Base-by-base conservation (phyloP, 1,284 basidiomycete species). In the Wallemia ichthyophaga region DNA sequence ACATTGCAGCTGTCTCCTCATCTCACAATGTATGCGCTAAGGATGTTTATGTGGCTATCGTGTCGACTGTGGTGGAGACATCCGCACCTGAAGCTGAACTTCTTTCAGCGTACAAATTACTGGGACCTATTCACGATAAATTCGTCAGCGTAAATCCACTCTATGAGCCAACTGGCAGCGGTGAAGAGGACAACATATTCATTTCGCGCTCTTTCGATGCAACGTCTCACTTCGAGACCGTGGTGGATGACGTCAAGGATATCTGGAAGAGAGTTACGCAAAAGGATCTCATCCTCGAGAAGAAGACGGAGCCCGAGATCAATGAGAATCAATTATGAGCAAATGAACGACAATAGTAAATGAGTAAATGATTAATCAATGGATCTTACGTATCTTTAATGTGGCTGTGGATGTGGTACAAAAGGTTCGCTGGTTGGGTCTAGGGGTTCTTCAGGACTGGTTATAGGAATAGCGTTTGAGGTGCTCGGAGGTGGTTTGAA, bases 151-250 rank as follows among this genome's bases (percentile, higher is more conserved):
- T 96, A 64, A 78, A 81, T 13, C 81, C 89, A 27, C 71, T 95
- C 58, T 96, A 92, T 73, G 84, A 82, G 58, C 91, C 94, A 7
- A 86, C 88, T 9, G 76, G 84, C 31, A 73, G 77, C 56, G 94
- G 94, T 60, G 69, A 69, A 60, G 75, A 77, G 56, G 85, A 91
- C 73, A 83, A 87, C 67, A 85, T 98, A 69, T 98, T 86, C 74
- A 82, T 98, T 73, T 96, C 94, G 61, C 85, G 84, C 61, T 95
- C 89, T 5, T 96, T 96, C 72, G 94, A 99, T 70, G 89, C 94
- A 13, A 96, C 94, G 9, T 91, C 86, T 58, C 94, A 99, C 74
- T 98, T 98, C 68, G 94, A 99, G 76, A 95, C 91, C 37, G 88
- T 71, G 27, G 68, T 69, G 9, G 69, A 69, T 56, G 68, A 69